Evolutionary conservation across 371 early-diverging fungal species (phyloP).

Genomic region (Rhizopus delemar): DNA sequence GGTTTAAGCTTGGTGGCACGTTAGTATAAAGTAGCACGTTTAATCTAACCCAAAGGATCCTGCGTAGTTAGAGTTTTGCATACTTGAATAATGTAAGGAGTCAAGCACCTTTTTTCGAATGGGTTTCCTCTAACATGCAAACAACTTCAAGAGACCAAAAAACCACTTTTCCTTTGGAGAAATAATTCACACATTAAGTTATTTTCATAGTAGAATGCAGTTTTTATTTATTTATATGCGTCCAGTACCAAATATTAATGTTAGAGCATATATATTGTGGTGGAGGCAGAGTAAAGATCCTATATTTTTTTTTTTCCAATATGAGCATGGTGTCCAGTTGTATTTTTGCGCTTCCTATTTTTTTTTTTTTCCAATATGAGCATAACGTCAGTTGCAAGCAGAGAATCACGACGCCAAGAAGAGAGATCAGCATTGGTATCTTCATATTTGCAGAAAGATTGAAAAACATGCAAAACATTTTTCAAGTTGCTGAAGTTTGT

Average conservation of each 20-base stretch:
- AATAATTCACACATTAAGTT: too few relatives aligned
- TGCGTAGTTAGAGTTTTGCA: slow-evolving; percentile 4
- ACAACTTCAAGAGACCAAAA: too few relatives aligned
- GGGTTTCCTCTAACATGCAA: slow-evolving; percentile 1
- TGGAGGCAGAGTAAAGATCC: slow-evolving; percentile 17
- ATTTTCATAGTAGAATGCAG: too few relatives aligned
- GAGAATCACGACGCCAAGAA: slow-evolving; percentile 17
- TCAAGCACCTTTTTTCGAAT: slow-evolving; percentile 5
- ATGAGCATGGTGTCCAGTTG: slow-evolving; percentile 11
- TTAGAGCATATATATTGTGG: slow-evolving; percentile 17
- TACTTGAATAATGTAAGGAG: slow-evolving; percentile 10
- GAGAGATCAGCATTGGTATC: slow-evolving; percentile 15
- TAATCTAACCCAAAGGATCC: slow-evolving; percentile 8
- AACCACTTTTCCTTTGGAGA: too few relatives aligned
- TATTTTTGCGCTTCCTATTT: slow-evolving; percentile 17
- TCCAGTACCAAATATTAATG: slow-evolving; percentile 18
- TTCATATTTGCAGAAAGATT: slow-evolving; percentile 18
- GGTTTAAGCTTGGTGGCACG: too few relatives aligned
- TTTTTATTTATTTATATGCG: slow-evolving; percentile 12
- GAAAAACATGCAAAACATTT: slow-evolving; percentile 20
- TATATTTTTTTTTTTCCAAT: slow-evolving; percentile 4
- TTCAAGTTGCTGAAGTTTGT: slow-evolving; percentile 18
- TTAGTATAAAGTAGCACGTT: slow-evolving; percentile 9
- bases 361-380: slow-evolving; percentile 10
- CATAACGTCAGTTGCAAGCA: slow-evolving; percentile 14